Evolutionary conservation across 495 filamentous ascomycete species (phyloP).

Genomic region (Aspergillus ellipticus): DNA sequence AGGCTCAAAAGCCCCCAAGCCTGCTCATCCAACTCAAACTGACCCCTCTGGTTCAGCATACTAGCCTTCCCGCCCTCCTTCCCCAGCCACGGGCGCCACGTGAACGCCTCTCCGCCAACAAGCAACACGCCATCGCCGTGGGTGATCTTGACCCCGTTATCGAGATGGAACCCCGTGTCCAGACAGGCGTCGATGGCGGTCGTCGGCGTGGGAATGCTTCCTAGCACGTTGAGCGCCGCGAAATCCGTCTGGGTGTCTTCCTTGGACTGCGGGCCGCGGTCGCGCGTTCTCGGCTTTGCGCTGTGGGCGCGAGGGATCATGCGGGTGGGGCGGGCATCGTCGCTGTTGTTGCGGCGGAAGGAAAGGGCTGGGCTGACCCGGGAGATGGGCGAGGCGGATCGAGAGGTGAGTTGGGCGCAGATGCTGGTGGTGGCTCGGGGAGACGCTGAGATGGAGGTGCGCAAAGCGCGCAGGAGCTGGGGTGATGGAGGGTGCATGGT

Average conservation of each 20-base stretch:
- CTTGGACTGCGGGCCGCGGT: conserved; percentile 56
- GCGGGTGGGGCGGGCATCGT: conserved; percentile 25
- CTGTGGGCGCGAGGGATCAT: conserved; percentile 40
- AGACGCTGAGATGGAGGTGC: conserved; percentile 27
- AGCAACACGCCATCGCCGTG: conserved; percentile 68
- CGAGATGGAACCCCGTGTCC: conserved; percentile 22
- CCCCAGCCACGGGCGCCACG: conserved; percentile 74
- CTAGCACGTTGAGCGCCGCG: conserved; percentile 69
- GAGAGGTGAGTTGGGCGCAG: conserved; percentile 12
- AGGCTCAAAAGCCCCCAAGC: conserved; percentile 73
- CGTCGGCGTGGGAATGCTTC: conserved; percentile 67
- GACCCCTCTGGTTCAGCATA: conserved; percentile 70
- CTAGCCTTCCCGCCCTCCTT: conserved; percentile 30
- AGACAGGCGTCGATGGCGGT: conserved; percentile 69
- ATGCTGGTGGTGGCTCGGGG: conserved; percentile 13
- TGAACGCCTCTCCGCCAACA: conserved; percentile 80
- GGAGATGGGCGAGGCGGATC: conserved; percentile 9
- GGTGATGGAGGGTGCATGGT: conserved; percentile 42
- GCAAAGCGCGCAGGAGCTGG: conserved; percentile 44
- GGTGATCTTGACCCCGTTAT: conserved; percentile 63
- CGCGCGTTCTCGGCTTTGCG: conserved; percentile 38
- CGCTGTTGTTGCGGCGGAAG: conserved; percentile 30
- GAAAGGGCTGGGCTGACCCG: conserved; percentile 5
- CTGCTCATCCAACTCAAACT: conserved; percentile 69
- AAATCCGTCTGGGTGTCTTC: conserved; percentile 76